Evolutionary conservation across 2,329 filamentous ascomycete genomes (phyloP).

Genomic region (Paramyrothecium roridum): DNA sequence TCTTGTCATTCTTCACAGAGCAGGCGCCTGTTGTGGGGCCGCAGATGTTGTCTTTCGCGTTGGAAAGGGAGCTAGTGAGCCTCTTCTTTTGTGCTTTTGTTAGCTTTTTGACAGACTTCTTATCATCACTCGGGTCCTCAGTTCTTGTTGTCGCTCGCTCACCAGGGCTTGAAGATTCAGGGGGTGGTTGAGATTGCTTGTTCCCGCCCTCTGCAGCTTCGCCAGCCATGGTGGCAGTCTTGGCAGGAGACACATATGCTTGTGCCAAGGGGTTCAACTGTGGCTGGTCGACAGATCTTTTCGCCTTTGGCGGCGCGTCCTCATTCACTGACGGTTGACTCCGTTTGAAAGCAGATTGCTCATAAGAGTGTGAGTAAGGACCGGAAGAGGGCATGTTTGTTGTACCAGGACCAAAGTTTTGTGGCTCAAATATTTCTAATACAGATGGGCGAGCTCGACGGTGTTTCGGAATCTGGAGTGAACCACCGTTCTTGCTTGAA

Average conservation of each 20-base stretch:
- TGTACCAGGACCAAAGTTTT: neutral
- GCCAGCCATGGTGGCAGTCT: neutral
- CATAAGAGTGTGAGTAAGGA: neutral
- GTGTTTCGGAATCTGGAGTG: neutral
- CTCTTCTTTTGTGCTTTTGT: neutral
- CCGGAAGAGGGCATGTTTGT: neutral
- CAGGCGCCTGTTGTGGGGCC: neutral
- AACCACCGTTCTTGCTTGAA: neutral
- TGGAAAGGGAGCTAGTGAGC: neutral
- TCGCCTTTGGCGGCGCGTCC: too few relatives aligned
- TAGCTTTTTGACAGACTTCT: neutral
- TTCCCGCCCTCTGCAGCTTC: too few relatives aligned
- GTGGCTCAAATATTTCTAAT: neutral
- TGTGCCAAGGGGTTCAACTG: constrained; percentile 14
- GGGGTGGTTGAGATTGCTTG: too few relatives aligned
- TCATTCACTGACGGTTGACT: too few relatives aligned
- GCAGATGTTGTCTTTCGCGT: neutral
- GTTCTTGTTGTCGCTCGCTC: neutral
- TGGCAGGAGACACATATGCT: constrained; percentile 18
- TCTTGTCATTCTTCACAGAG: neutral
- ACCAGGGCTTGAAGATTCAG: neutral
- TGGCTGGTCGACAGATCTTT: neutral
- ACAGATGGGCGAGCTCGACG: neutral
- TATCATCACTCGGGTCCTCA: neutral
- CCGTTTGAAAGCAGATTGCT: too few relatives aligned